Percentiles rank a stretch among this genome's conserved stretches.
Conservation (phyloP, 495 filamentous ascomycete genomes). For the Staphylotrichum longicolle region DNA sequence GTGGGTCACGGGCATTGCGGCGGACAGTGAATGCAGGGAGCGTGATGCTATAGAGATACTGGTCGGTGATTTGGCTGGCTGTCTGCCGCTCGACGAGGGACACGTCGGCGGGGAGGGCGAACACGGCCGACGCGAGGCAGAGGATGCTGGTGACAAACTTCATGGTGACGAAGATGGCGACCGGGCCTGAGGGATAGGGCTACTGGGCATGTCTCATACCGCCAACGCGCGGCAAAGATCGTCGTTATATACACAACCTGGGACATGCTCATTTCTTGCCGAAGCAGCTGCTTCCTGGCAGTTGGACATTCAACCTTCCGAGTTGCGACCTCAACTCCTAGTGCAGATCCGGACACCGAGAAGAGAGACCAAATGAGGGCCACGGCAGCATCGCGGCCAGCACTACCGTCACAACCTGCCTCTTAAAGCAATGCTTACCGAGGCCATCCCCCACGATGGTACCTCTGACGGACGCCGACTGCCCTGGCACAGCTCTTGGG, state of each 20-base stretch:
- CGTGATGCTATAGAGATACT: constrained; percentile 34
- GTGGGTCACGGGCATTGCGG: constrained; percentile 32
- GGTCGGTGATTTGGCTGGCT: constrained; percentile 34
- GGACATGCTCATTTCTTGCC: too few species aligned
- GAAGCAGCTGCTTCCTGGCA: not conserved
- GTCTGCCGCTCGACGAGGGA: constrained; percentile 14
- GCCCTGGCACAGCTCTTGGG: not conserved
- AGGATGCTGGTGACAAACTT: constrained; percentile 31
- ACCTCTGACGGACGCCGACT: not conserved
- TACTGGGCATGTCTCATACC: too few species aligned
- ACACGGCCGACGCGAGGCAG: constrained; percentile 19
- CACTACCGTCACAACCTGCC: constrained; percentile 17
- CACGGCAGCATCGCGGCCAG: not conserved
- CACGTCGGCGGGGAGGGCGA: constrained; percentile 25
- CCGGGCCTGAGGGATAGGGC: too few species aligned
- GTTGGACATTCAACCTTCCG: not conserved
- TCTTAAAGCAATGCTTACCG: constrained; percentile 16
- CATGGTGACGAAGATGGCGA: constrained; percentile 24
- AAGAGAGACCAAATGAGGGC: not conserved
- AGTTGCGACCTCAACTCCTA: too few species aligned
- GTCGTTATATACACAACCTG: too few species aligned
- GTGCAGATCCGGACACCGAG: constrained; percentile 11
- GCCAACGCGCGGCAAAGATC: too few species aligned
- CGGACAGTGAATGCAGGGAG: constrained; percentile 28
- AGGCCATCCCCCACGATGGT: constrained; percentile 13